Evolutionary conservation across 2,329 filamentous ascomycete species (phyloP), one percentile per base, ranked within the genome.

Genomic region (Colletotrichum ledebouriae): DNA sequence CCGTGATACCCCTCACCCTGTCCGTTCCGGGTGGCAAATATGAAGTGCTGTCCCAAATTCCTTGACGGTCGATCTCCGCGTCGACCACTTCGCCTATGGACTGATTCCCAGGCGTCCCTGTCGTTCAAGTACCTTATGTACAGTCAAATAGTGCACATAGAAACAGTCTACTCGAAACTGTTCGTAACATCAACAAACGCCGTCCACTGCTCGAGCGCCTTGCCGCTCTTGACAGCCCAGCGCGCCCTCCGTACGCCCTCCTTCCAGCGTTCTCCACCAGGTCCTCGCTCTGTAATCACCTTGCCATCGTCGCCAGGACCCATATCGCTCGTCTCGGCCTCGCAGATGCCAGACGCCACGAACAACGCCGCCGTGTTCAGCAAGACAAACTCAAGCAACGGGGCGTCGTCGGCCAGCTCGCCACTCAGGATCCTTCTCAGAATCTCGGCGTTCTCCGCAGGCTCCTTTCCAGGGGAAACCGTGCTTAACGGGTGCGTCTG

Each of bases 291-390:
- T 15, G 82, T 88, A 70, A 97, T 87, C 53, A 97, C 93, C 47
- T 90, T 85, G 0, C 93, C 93, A 74, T 95, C 92, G 74, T 97
- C 93, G 1, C 90, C 92, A 53, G 85, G 82, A 0, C 93, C 93
- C 92, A 97, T 93, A 75, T 88, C 82, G 76, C 92, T 97, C 34
- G 85, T 86, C 66, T 97, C 92, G 0, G 91, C 89, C 72, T 98
- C 95, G 76, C 94, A 97, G 39, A 97, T 84, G 3, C 96, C 96
- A 2, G 93, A 91, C 3, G 92, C 87, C 0, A 97, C 95, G 60
- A 99, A 87, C 59, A 99, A 82, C 2, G 94, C 93, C 0, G 95
- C 94, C 2, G 95, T 92, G 76, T 99, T 99, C 80, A 98, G 92
- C 59, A 98, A 85, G 20, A 99, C 94, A 76, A 99, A 99, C 76